Conservation (phyloP, 495 filamentous ascomycete genomes). For the Chaetomidium leptoderma region DNA sequence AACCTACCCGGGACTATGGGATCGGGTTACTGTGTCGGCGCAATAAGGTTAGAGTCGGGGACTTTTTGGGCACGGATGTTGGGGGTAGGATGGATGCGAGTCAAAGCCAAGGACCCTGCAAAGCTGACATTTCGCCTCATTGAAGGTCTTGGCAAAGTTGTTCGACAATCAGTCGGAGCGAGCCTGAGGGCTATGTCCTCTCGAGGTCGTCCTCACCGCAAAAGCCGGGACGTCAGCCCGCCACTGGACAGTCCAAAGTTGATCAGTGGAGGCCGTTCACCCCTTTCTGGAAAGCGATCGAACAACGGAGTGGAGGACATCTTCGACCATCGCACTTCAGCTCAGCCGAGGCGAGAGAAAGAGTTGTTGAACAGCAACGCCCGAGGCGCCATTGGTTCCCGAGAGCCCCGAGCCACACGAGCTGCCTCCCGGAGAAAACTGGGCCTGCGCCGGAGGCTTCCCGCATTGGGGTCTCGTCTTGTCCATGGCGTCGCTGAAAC, state of each 20-base stretch:
- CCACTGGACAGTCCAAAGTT: not conserved
- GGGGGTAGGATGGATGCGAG: conserved; percentile 1
- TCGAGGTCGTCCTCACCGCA: not conserved
- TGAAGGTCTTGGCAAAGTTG: conserved; percentile 13
- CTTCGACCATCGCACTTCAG: conserved; percentile 17
- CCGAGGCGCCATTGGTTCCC: conserved; percentile 20
- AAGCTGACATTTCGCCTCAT: conserved; percentile 25
- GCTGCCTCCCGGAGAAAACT: conserved; percentile 26
- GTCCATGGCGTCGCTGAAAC: conserved; percentile 33
- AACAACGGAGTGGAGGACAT: conserved; percentile 1
- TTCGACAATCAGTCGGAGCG: not conserved
- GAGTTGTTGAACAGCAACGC: conserved; percentile 7
- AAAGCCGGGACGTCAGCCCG: not conserved
- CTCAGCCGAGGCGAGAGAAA: conserved; percentile 10
- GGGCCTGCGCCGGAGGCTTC: conserved; percentile 9
- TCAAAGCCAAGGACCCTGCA: conserved; percentile 12
- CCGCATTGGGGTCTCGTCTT: conserved; percentile 14
- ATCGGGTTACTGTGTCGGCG: conserved; percentile 25
- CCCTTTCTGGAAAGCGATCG: not conserved
- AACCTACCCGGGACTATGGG: conserved; percentile 20
- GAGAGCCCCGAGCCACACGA: conserved; percentile 15
- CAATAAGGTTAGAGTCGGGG: not conserved
- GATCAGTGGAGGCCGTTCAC: conserved; percentile 5
- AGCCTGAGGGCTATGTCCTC: too few relatives aligned
- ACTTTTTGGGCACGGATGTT: conserved; percentile 1